Conservation (phyloP, 306 rosid species). For the Corylus heterophylla region DNA sequence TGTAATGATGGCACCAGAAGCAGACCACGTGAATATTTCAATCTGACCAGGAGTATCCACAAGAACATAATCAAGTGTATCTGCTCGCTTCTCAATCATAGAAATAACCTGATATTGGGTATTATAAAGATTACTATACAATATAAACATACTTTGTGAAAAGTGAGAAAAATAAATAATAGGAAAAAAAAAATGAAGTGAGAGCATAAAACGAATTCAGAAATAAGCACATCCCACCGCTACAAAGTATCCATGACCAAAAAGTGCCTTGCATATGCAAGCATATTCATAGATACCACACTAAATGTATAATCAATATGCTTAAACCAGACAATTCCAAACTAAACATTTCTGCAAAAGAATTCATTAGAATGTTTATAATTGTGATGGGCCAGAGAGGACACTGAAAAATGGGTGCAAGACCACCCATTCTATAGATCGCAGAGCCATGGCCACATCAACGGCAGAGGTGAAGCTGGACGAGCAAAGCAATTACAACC, state of each 20-base stretch:
- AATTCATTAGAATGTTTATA: background rate
- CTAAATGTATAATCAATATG: background rate
- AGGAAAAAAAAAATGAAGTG: background rate
- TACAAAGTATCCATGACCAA: background rate
- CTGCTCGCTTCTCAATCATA: slow-evolving; percentile 80
- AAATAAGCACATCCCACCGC: background rate
- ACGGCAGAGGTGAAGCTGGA: background rate
- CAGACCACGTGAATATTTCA: slow-evolving; percentile 98
- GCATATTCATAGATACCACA: background rate
- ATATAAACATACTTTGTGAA: background rate
- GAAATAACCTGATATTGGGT: slow-evolving; percentile 66
- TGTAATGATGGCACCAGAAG: slow-evolving; percentile 93
- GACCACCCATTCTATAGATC: background rate
- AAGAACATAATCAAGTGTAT: slow-evolving; percentile 87
- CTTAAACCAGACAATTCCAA: background rate
- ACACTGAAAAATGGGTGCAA: background rate
- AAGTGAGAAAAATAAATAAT: slow-evolving; percentile 8
- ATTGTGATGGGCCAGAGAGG: background rate
- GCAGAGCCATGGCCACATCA: background rate
- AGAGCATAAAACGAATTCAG: background rate
- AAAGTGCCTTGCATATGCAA: background rate
- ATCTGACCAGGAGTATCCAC: slow-evolving; percentile 97
- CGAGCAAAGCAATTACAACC: background rate
- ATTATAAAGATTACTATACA: slow-evolving; percentile 12
- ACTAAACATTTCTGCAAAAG: background rate